Percentiles rank a stretch among this genome's conserved stretches.
phyloP scores from a whole-genome alignment of 164 flowering plant species.

The Paratinospora sagittata region DNA sequence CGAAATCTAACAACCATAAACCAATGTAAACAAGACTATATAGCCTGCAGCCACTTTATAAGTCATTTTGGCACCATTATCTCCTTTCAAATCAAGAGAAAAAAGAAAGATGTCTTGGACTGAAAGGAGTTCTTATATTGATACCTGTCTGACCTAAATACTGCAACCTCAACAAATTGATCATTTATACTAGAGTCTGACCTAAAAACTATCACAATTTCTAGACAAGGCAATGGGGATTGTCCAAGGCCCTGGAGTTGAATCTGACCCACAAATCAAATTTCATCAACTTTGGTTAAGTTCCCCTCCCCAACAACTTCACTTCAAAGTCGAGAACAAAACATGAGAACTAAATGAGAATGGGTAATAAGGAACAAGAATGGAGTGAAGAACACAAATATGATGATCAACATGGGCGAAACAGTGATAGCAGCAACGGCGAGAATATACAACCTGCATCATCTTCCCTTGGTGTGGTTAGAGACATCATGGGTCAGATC shows the following conservation, averaged over 20 bases:
- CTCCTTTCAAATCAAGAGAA: background rate
- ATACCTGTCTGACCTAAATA: background rate
- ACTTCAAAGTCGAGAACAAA: background rate
- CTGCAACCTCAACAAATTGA: background rate
- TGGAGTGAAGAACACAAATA: background rate
- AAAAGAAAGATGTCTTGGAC: background rate
- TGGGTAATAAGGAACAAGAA: background rate
- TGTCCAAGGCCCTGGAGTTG: background rate
- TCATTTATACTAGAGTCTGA: background rate
- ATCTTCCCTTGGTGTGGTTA: background rate
- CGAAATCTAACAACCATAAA: no score
- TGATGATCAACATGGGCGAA: background rate
- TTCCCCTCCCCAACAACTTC: background rate
- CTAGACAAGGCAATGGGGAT: background rate
- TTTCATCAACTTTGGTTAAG: background rate
- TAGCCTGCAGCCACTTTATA: no score
- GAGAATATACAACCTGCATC: slow-evolving; percentile 4
- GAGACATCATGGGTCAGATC: background rate
- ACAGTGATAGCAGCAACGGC: background rate
- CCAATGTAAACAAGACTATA: no score
- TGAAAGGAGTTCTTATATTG: background rate
- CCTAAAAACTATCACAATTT: background rate
- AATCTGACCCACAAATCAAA: background rate
- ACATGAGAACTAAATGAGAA: background rate
- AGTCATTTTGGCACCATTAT: no score